Conservation (phyloP, 2,329 filamentous ascomycete species). For the Pseudopyrenochaeta lycopersici region DNA sequence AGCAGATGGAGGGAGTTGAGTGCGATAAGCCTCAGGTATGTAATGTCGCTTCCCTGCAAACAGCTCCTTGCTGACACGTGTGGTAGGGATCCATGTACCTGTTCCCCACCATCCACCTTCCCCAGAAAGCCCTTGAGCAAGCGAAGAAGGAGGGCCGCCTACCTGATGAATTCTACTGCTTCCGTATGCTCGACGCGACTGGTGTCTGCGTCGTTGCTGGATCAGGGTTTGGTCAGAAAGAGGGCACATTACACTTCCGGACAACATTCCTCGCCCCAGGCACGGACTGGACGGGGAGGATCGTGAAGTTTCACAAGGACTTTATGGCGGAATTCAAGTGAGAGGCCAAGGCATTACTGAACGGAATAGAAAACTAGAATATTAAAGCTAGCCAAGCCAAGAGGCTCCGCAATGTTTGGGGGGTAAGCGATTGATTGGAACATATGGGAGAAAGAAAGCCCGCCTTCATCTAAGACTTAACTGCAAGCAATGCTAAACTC, state of each 20-base stretch:
- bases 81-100: constrained; percentile 93
- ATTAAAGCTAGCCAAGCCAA: too few species aligned
- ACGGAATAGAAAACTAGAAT: too few species aligned
- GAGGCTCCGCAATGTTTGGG: too few species aligned
- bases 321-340: constrained; percentile 83
- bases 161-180: constrained; percentile 93
- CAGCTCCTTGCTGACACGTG: constrained; percentile 8
- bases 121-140: constrained; percentile 77
- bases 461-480: too few species aligned
- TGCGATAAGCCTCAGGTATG: constrained; percentile 79
- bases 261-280: constrained; percentile 97
- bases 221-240: constrained; percentile 91
- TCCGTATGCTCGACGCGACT: constrained; percentile 88
- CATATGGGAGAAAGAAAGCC: too few species aligned
- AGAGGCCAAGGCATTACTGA: too few species aligned
- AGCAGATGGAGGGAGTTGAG: constrained; percentile 93
- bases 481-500: too few species aligned
- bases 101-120: constrained; percentile 90
- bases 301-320: constrained; percentile 87
- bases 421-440: too few species aligned
- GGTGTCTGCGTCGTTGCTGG: constrained; percentile 95
- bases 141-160: constrained; percentile 76
- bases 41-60: constrained; percentile 14
- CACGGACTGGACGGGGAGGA: constrained; percentile 89
- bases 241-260: constrained; percentile 89